These are phyloP conservation scores for Fusarium zealandicum DNA, from an alignment of 2,329 filamentous ascomycete species.

Conservation along the genomic window DNA sequence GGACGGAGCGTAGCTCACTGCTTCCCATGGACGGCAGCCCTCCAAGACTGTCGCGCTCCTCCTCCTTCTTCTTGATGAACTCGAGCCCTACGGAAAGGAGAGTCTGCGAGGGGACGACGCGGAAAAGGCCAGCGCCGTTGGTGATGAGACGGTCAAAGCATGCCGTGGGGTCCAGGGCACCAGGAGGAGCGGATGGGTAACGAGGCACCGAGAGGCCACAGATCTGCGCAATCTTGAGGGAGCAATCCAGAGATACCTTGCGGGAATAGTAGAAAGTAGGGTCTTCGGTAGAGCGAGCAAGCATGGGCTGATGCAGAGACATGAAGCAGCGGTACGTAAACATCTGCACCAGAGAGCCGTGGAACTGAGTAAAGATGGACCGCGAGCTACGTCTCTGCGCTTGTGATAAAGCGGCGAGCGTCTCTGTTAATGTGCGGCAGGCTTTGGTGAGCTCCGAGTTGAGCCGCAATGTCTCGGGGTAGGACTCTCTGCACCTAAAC, in stretches of 20 bases:
- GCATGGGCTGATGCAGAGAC: constrained; percentile 61
- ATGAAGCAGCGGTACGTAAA: constrained; percentile 58
- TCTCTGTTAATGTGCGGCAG: constrained; percentile 45
- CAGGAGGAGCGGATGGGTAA: constrained; percentile 17
- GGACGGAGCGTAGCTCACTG: constrained; percentile 44
- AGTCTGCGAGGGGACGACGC: constrained; percentile 50
- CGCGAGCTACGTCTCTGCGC: constrained; percentile 33
- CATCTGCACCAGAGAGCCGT: constrained; percentile 52
- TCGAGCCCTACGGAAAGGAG: constrained; percentile 55
- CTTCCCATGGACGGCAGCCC: constrained; percentile 42
- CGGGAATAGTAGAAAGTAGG: constrained; percentile 61
- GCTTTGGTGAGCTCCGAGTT: constrained; percentile 54
- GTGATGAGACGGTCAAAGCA: constrained; percentile 50
- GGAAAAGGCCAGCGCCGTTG: constrained; percentile 53
- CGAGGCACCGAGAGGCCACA: constrained; percentile 40
- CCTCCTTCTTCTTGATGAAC: constrained; percentile 54
- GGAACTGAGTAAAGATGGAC: constrained; percentile 48
- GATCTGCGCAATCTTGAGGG: constrained; percentile 47
- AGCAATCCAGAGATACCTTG: constrained; percentile 56
- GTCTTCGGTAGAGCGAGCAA: constrained; percentile 53
- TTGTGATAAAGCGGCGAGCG: constrained; percentile 47
- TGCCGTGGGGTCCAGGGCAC: constrained; percentile 29
- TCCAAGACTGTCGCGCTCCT: constrained; percentile 46
- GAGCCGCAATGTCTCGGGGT: constrained; percentile 56
- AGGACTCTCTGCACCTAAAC: constrained; percentile 52